Evolutionary conservation across 2,329 filamentous ascomycete species (phyloP).

Genomic region (Neospermospora avenae): DNA sequence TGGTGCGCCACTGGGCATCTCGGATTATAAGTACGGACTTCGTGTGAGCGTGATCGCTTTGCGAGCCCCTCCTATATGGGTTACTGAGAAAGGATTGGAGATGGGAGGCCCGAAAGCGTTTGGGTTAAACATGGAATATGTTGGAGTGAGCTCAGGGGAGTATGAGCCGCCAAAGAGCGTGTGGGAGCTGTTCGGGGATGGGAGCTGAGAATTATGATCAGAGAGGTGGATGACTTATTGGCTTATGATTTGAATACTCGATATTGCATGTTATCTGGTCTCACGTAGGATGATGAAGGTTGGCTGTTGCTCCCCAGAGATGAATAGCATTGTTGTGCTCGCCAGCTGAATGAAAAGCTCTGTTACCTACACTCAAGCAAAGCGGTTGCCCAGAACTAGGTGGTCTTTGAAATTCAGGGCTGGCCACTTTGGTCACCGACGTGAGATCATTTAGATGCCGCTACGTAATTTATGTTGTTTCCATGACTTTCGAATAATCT

Average conservation of each 20-base stretch:
- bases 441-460: too few relatives aligned
- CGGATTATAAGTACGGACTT: conserved; percentile 50
- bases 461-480: too few relatives aligned
- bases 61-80: conserved; percentile 50
- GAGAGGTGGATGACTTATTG: not conserved
- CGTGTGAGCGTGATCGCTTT: conserved; percentile 49
- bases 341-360: too few relatives aligned
- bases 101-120: conserved; percentile 42
- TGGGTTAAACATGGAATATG: conserved; percentile 33
- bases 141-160: conserved; percentile 20
- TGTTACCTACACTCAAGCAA: too few relatives aligned
- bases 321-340: too few relatives aligned
- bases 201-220: not conserved
- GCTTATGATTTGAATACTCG: not conserved
- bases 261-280: not conserved
- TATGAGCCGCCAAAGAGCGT: conserved; percentile 32
- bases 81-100: conserved; percentile 36
- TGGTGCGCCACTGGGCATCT: conserved; percentile 48
- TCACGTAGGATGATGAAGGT: too few relatives aligned
- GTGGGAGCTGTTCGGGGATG: conserved; percentile 30
- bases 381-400: too few relatives aligned
- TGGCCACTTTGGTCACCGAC: too few relatives aligned
- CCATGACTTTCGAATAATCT: too few relatives aligned
- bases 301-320: too few relatives aligned
- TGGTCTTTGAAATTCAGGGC: too few relatives aligned